These are phyloP conservation scores for Alopecurus myosuroides DNA, from an alignment of 176 grass and related monocot genomes.

Conservation along the genomic window DNA sequence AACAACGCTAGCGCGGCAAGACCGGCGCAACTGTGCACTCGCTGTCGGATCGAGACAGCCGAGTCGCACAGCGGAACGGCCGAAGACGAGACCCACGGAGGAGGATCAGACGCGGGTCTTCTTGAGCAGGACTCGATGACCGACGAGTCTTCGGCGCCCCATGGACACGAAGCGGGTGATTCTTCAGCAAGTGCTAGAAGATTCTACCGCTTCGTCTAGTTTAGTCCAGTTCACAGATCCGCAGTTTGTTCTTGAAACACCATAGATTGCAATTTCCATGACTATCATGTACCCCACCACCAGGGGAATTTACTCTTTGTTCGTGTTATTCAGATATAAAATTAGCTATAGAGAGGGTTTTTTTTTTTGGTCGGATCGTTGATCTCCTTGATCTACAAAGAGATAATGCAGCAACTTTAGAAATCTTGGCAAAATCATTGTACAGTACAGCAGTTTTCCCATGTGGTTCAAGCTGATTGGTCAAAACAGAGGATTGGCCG, in stretches of 20 bases:
- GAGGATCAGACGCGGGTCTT: neutral
- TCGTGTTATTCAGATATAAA: neutral
- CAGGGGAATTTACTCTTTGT: neutral
- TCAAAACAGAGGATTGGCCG: neutral
- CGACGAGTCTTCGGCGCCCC: neutral
- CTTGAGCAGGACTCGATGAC: neutral
- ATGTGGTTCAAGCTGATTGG: neutral
- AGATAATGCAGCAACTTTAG: neutral
- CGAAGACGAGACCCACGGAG: neutral
- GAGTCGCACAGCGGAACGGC: constrained; percentile 7
- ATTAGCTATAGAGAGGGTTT: neutral
- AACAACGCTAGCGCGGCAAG: neutral
- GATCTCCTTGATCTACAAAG: neutral
- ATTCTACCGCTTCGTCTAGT: neutral
- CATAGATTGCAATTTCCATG: neutral
- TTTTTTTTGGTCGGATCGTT: neutral
- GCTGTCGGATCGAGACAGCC: neutral
- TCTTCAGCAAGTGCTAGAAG: neutral
- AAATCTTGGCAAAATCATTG: neutral
- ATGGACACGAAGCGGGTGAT: neutral
- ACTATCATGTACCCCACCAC: neutral
- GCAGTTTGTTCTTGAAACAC: neutral
- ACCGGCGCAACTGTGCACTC: neutral
- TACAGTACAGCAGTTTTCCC: neutral
- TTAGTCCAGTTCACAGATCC: no score